Percentiles rank a stretch among this genome's conserved stretches.
These are phyloP conservation scores for Trifolium subterraneum DNA, from an alignment of 306 rosid species.

Conservation along the genomic window DNA sequence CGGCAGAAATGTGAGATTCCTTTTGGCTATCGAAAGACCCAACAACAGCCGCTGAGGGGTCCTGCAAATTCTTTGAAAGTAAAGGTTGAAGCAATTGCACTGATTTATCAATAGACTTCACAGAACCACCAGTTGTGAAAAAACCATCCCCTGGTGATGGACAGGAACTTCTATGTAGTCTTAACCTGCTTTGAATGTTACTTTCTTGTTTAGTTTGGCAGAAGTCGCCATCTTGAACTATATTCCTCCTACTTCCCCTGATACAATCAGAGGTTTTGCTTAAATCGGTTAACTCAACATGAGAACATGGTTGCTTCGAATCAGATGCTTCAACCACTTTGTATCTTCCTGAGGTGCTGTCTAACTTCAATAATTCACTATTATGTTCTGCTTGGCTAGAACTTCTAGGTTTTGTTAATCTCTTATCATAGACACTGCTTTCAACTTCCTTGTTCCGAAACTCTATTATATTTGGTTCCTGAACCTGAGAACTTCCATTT, in stretches of 20 bases:
- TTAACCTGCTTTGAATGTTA: constrained; percentile 24
- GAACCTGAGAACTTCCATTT: constrained; percentile 39
- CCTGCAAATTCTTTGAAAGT: constrained; percentile 40
- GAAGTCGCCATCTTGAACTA: constrained; percentile 37
- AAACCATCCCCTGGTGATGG: constrained; percentile 39
- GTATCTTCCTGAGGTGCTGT: constrained; percentile 34
- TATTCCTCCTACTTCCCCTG: constrained; percentile 32
- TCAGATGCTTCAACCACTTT: constrained; percentile 36
- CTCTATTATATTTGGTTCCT: constrained; percentile 41
- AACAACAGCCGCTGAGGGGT: constrained; percentile 34
- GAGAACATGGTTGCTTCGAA: constrained; percentile 30
- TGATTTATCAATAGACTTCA: constrained; percentile 39
- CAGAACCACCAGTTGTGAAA: constrained; percentile 32
- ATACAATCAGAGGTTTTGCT: constrained; percentile 39
- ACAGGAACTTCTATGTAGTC: constrained; percentile 46
- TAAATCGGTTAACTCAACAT: constrained; percentile 29
- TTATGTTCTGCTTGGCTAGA: constrained; percentile 36
- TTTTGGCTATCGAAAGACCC: constrained; percentile 46
- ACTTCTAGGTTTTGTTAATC: constrained; percentile 51
- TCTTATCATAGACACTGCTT: constrained; percentile 40
- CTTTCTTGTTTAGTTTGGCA: constrained; percentile 36
- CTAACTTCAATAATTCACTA: constrained; percentile 42
- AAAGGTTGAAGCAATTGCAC: constrained; percentile 36
- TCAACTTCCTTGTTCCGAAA: constrained; percentile 44
- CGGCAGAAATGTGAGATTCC: constrained; percentile 40